Evolutionary conservation across 768 basidiomycete genomes (phyloP).

Genomic region (Leccinum ochraceum): DNA sequence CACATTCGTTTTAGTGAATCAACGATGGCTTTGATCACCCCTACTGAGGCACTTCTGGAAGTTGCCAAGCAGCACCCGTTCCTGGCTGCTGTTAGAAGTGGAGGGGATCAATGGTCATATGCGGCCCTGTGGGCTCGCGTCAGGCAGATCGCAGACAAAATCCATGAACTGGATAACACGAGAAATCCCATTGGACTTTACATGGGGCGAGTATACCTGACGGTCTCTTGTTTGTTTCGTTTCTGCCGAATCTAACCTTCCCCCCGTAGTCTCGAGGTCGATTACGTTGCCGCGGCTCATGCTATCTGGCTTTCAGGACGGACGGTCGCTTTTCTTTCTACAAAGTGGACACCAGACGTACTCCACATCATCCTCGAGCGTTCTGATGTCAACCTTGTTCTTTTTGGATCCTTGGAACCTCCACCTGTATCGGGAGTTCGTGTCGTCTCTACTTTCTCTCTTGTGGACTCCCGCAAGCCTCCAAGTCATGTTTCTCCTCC

Average conservation of each 20-base stretch:
- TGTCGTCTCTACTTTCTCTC: constrained; percentile 22
- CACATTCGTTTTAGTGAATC: constrained; percentile 8
- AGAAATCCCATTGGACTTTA: constrained; percentile 29
- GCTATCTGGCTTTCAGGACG: constrained; percentile 33
- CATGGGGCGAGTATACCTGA: constrained; percentile 18
- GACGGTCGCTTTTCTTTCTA: constrained; percentile 28
- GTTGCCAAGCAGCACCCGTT: constrained; percentile 33
- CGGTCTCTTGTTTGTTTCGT: not conserved
- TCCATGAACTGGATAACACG: constrained; percentile 25
- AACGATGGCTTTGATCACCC: constrained; percentile 24
- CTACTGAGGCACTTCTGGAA: constrained; percentile 33
- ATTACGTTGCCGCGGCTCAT: constrained; percentile 30
- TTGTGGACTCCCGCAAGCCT: constrained; percentile 16
- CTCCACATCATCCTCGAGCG: constrained; percentile 24
- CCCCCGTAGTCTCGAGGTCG: constrained; percentile 26
- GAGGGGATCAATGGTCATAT: constrained; percentile 29
- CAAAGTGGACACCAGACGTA: constrained; percentile 28
- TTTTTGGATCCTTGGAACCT: constrained; percentile 21
- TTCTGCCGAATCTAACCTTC: not conserved
- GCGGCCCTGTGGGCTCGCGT: constrained; percentile 31
- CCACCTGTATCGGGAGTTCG: constrained; percentile 9
- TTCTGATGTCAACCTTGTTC: constrained; percentile 23
- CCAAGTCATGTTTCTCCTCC: constrained; percentile 15
- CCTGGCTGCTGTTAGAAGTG: constrained; percentile 12
- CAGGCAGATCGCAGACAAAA: constrained; percentile 25